Conservation (phyloP, 2,329 filamentous ascomycete genomes). For the Orbilia ellipsospora region DNA sequence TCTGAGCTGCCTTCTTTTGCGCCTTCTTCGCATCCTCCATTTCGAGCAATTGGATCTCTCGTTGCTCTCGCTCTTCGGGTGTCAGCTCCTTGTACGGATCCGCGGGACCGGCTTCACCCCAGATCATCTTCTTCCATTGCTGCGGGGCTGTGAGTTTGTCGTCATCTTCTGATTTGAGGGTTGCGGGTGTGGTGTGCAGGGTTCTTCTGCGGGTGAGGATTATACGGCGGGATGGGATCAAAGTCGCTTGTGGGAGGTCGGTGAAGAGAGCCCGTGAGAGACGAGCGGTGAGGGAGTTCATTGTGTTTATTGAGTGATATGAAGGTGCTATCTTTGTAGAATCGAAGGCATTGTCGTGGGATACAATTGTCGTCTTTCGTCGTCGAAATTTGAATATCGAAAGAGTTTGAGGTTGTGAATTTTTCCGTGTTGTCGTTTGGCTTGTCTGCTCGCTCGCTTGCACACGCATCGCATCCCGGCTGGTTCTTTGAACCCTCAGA, state of each 20-base stretch:
- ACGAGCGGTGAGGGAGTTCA: constrained; percentile 39
- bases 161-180: constrained; percentile 11
- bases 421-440: constrained; percentile 33
- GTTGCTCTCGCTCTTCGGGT: constrained; percentile 39
- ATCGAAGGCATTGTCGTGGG: constrained; percentile 20
- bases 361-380: not conserved
- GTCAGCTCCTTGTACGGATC: constrained; percentile 46
- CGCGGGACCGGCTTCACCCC: constrained; percentile 39
- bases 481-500: not conserved
- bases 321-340: constrained; percentile 2
- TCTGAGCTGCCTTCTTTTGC: constrained; percentile 5
- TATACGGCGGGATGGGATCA: not conserved
- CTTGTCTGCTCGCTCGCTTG: constrained; percentile 19
- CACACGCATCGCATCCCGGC: no score
- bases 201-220: constrained; percentile 17
- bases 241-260: constrained; percentile 26
- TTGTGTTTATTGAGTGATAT: not conserved
- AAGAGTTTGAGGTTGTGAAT: constrained; percentile 31
- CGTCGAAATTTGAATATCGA: constrained; percentile 7
- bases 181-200: constrained; percentile 22
- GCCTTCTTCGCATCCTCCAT: constrained; percentile 23
- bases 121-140: constrained; percentile 35
- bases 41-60: constrained; percentile 36
- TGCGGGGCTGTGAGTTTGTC: constrained; percentile 40
- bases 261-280: constrained; percentile 40